Evolutionary conservation across 495 filamentous ascomycete species (phyloP), one percentile per base, ranked within the genome.

Genomic region (Daldinia childiae): DNA sequence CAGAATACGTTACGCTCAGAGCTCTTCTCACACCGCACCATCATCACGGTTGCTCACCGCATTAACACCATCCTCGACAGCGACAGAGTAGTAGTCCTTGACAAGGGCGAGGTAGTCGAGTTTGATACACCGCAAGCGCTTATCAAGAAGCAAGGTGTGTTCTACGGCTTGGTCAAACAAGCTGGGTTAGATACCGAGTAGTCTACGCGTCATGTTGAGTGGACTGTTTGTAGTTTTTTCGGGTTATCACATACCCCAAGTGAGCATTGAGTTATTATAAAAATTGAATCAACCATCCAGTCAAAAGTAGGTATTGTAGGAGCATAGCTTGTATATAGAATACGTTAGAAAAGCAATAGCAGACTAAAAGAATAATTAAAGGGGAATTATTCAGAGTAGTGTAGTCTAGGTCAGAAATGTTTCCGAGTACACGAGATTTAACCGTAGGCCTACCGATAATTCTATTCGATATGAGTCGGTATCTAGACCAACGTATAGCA

Each of bases 51-150:
- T 75, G 95, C 95, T 55, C 95, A 99, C 79, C 89, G 95, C 48
- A 96, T 99, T 81, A 97, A 98, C 81, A 98, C 94, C 19, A 97
- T 98, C 77, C 87, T 97, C 19, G 94, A 97, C 80, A 93, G 90
- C 29, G 93, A 98, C 79, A 86, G 93, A 24, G 93, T 98, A 60
- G 88, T 97, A 43, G 94, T 98, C 48, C 87, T 98, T 1, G 75
- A 79, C 38, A 77, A 81, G 74, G 83, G 83, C 48, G 80, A 84
- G 69, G 83, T 86, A 14, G 78, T 78, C 12, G 83, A 86, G 66
- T 84, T 84, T 75, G 83, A 82, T 63, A 79, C 79, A 14, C 83
- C 83, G 2, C 61, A 77, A 50, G 79, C 79, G 52, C 75, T 86
- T 64, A 77, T 84, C 9, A 75, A 78, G 68, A 78, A 80, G 75